Base-by-base conservation (phyloP, 805 yeast species). In the Metschnikowia drakensbergensis region DNA sequence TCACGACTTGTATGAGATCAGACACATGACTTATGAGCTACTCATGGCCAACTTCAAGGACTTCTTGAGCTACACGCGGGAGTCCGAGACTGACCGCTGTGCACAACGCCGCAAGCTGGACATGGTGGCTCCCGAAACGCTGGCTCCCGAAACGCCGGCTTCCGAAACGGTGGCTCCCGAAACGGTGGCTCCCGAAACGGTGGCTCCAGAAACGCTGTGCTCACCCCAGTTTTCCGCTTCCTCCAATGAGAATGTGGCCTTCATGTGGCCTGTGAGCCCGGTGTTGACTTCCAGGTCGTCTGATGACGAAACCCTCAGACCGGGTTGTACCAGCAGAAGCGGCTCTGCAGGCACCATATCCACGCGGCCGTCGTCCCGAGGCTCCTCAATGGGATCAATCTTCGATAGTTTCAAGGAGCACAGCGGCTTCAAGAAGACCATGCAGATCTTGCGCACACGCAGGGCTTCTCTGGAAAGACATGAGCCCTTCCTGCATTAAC, bases 11-110 rank as follows among this genome's bases (percentile, higher is more conserved):
- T 25, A 37, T 3, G 52, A 47, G 42, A 44, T 59, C 37, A 55
- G 63, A 22, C 52, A 50, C 36, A 42, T 55, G 29, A 58, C 67
- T 4, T 64, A 60, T 48, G 74, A 67, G 53, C 50, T 71, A 34
- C 58, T 67, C 29, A 47, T 54, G 47, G 70, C 63, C 50, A 63
- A 64, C 42, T 70, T 63, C 52, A 58, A 62, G 51, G 74, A 68
- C 54, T 71, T 67, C 29, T 46, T 66, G 29, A 57, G 54, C 46
- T 42, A 48, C 45, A 56, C 58, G 25, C 54, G 59, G n/a, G 53
- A 48, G 41, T 27, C 34, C 29, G 49, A 48, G 27, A 25, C 33
- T 28, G 48, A 44, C 28, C 25, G n/a, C 2, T 38, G 41, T n/a
- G 11, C 39, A 7, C 47, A 46, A 26, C 49, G 65, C 9, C 53